Percentiles rank a stretch among this genome's conserved stretches.
Evolutionary conservation across 805 yeast species (phyloP).

Genomic region (Yarrowia osloensis): DNA sequence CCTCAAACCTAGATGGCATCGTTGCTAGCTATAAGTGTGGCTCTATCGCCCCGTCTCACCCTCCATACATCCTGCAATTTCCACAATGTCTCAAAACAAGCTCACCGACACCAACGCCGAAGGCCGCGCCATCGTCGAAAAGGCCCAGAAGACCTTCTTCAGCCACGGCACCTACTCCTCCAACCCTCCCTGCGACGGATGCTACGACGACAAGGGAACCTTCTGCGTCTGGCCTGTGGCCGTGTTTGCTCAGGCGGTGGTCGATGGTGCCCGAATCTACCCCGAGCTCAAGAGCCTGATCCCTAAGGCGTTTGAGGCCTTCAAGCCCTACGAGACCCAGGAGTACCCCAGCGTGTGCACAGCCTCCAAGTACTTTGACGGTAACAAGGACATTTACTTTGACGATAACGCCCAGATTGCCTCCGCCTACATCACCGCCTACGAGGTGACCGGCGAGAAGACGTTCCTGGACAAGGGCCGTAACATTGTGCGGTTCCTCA

Average conservation of each 20-base stretch:
- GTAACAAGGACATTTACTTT: conserved; percentile 63
- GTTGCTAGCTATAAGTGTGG: conserved; percentile 17
- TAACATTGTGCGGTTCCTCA: conserved; percentile 59
- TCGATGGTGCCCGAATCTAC: conserved; percentile 59
- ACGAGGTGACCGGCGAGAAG: conserved; percentile 63
- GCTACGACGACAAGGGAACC: conserved; percentile 53
- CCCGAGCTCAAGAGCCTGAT: conserved; percentile 57
- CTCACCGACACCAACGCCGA: conserved; percentile 15
- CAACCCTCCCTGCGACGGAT: conserved; percentile 46
- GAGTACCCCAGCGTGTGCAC: conserved; percentile 56
- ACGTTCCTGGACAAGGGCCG: conserved; percentile 56
- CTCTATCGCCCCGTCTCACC: neutral
- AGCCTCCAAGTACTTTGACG: conserved; percentile 62
- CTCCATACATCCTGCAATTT: neutral
- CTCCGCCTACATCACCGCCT: conserved; percentile 62
- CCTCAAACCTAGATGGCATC: neutral
- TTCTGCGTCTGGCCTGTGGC: conserved; percentile 71
- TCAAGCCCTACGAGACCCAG: conserved; percentile 55
- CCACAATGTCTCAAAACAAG: neutral
- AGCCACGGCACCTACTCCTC: conserved; percentile 36
- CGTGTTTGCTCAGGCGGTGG: conserved; percentile 65
- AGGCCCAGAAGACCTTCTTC: conserved; percentile 37
- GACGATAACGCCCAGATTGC: conserved; percentile 80
- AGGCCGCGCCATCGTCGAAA: conserved; percentile 18
- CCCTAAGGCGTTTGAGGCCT: conserved; percentile 53